These are phyloP conservation scores for Ilyonectria destructans DNA, from an alignment of 2,329 filamentous ascomycete species.

Conservation along the genomic window DNA sequence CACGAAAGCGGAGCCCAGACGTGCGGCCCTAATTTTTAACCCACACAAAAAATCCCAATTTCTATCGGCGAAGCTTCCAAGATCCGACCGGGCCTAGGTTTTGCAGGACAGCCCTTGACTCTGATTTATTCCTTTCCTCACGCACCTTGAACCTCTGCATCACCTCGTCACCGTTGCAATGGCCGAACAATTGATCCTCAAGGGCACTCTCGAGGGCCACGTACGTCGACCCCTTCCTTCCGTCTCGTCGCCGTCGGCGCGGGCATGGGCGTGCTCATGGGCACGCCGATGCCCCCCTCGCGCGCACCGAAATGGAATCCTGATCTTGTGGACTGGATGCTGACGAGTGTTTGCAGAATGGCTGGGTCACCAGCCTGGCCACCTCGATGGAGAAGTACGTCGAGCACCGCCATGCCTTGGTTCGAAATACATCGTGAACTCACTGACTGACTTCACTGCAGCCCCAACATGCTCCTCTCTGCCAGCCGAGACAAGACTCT, in stretches of 20 bases:
- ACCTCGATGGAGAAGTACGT: conserved; percentile 98
- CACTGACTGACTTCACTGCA: conserved; percentile 51
- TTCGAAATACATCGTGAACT: conserved; percentile 18
- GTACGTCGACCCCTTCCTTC: conserved; percentile 64
- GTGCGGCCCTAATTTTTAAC: conserved; percentile 66
- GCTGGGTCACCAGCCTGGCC: conserved; percentile 99
- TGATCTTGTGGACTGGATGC: conserved; percentile 40
- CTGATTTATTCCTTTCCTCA: conserved; percentile 56
- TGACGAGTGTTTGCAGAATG: conserved; percentile 72
- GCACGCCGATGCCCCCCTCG: conserved; percentile 31
- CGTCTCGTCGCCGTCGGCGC: conserved; percentile 36
- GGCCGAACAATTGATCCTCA: conserved; percentile 96
- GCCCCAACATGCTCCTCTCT: conserved; percentile 99
- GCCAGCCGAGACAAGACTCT: conserved; percentile 98
- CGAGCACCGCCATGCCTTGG: conserved; percentile 15
- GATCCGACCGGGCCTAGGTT: conserved; percentile 50
- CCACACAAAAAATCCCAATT: conserved; percentile 69
- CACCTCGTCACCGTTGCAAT: conserved; percentile 71
- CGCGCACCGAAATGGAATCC: conserved; percentile 28
- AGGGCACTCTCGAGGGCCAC: conserved; percentile 98
- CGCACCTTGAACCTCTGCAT: conserved; percentile 56
- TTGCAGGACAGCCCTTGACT: conserved; percentile 52
- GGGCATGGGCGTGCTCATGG: conserved; percentile 35
- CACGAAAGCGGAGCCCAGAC: conserved; percentile 45
- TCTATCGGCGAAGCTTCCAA: conserved; percentile 51